Conservation (phyloP, 23 red algal genomes). For the Gracilaria gracilis region DNA sequence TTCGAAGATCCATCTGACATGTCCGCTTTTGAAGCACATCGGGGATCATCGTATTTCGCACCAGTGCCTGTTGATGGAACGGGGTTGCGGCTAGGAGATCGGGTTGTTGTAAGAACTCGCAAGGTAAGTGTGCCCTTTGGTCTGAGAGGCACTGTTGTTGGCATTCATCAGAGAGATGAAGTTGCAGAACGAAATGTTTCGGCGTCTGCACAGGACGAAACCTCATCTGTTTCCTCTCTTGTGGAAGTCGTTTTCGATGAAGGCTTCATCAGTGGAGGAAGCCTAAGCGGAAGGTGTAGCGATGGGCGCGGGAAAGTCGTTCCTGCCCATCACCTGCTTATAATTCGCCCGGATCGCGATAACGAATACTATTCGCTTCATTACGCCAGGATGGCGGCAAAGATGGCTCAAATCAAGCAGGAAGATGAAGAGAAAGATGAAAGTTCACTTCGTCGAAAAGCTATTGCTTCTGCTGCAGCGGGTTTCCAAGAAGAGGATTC, state of each 20-base stretch:
- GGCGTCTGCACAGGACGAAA: background rate
- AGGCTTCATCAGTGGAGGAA: slow-evolving; percentile 83
- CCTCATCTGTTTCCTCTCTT: slow-evolving; percentile 3
- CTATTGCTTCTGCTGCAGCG: slow-evolving; percentile 12
- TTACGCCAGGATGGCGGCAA: slow-evolving; percentile 61
- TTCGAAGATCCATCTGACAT: slow-evolving; percentile 7
- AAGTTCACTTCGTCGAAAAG: slow-evolving; percentile 2
- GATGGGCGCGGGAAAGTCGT: slow-evolving; percentile 79
- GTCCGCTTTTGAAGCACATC: background rate
- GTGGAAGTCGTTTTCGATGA: slow-evolving; percentile 95
- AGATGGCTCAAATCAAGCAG: slow-evolving; percentile 9
- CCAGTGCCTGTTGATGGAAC: slow-evolving; percentile 37
- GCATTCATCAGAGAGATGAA: slow-evolving; percentile 34
- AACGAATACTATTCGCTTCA: slow-evolving; percentile 60
- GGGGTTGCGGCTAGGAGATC: slow-evolving; percentile 56
- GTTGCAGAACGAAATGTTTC: background rate
- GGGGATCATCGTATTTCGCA: slow-evolving; percentile 24
- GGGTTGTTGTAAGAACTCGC: slow-evolving; percentile 68
- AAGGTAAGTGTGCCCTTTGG: slow-evolving; percentile 77
- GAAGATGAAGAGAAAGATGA: background rate
- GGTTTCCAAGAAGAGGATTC: background rate
- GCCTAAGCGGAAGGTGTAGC: slow-evolving; percentile 75
- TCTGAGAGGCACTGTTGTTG: slow-evolving; percentile 83
- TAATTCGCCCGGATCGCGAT: slow-evolving; percentile 56
- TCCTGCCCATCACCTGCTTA: slow-evolving; percentile 47